Evolutionary conservation across 2,329 filamentous ascomycete genomes (phyloP), one percentile per base, ranked within the genome.

Genomic region (Colletotrichum chlorophyti): DNA sequence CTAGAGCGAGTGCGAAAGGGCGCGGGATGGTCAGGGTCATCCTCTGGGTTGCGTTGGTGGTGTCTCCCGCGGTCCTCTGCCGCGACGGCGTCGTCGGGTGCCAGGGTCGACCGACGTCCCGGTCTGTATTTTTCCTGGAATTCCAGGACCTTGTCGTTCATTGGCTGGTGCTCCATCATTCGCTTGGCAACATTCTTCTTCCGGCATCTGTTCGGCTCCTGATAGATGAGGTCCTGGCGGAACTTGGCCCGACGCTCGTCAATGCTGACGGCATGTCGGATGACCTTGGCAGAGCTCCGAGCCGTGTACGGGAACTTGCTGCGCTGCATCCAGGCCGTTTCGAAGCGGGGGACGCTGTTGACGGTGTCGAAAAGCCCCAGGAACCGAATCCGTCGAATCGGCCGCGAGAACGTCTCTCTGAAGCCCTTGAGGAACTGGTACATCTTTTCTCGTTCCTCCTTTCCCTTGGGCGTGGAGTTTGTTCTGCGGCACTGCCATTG

Each of bases 291-390:
- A 8, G 78, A 83, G 19, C 79, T 84, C 1, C 81, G 73, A 1
- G 83, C 83, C 0, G 83, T 86, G 67, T 89, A 90, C 0, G 90
- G 90, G 37, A 92, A 92, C 68, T 89, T 91, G 67, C 83, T 91
- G 32, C 91, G 83, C 67, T 91, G 84, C 88, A 94, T 93, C 84
- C 87, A 91, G 0, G 83, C 81, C 2, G 80, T 84, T 71, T 95
- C 91, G 58, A 95, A 95, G 3, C 83, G 81, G 1, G 90, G 90
- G 0, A 93, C 90, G 12, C 87, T 91, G 66, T 93, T 93, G 62
- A 94, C 91, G 0, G 90, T 93, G 65, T 94, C 91, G 62, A 94
- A 95, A 0, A 95, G 79, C 0, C 91, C 91, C 2, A 95, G 77
- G 64, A 94, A 93, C 2, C 83, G 82, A 60, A 94, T 91, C 1